phyloP scores from a whole-genome alignment of 2,329 filamentous ascomycete genomes.

The Fusarium duplospermum region DNA sequence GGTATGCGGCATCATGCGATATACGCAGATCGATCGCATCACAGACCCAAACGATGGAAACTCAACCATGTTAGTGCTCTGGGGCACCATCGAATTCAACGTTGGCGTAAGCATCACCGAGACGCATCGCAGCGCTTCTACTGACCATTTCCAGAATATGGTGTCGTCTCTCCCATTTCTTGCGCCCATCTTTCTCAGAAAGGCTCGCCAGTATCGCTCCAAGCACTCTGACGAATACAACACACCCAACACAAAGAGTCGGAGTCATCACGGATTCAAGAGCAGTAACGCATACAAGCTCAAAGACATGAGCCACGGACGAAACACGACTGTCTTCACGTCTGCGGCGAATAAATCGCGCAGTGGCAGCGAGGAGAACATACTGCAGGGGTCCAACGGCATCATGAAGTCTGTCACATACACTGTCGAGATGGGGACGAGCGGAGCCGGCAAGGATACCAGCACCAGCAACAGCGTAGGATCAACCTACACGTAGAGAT shows the following conservation, averaged over 20 bases:
- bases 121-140: background rate
- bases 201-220: slow-evolving; percentile 55
- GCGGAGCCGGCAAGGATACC: slow-evolving; percentile 23
- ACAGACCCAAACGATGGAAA: slow-evolving; percentile 61
- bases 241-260: slow-evolving; percentile 40
- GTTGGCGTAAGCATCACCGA: slow-evolving; percentile 58
- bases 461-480: background rate
- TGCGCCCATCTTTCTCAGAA: slow-evolving; percentile 56
- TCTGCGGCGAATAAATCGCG: slow-evolving; percentile 40
- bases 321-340: slow-evolving; percentile 46
- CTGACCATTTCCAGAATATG: slow-evolving; percentile 51
- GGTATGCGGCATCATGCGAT: slow-evolving; percentile 64
- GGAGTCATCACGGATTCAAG: slow-evolving; percentile 42
- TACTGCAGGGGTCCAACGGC: slow-evolving; percentile 47
- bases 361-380: slow-evolving; percentile 54
- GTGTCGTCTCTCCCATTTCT: slow-evolving; percentile 60
- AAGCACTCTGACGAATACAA: slow-evolving; percentile 49
- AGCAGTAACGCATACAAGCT: slow-evolving; percentile 53
- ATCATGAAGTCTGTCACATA: slow-evolving; percentile 58
- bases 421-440: slow-evolving; percentile 51
- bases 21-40: slow-evolving; percentile 63
- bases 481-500: background rate
- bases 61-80: slow-evolving; percentile 66
- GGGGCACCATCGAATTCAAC: slow-evolving; percentile 69
- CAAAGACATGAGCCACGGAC: slow-evolving; percentile 50